Base-by-base conservation (phyloP, 2,329 filamentous ascomycete genomes). In the Aspergillus carbonarius region DNA sequence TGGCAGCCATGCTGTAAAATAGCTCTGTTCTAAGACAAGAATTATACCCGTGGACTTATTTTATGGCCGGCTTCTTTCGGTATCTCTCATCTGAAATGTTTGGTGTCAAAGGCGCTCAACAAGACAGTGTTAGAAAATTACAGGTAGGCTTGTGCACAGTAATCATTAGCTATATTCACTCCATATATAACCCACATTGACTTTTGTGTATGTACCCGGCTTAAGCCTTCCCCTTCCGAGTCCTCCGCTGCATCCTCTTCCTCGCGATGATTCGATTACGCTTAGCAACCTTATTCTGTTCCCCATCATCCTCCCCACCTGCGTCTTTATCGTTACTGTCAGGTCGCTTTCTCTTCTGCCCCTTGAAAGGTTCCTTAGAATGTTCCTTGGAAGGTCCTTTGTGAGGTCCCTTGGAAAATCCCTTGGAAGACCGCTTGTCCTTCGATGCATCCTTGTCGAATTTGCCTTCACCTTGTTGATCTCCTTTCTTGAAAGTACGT, bases 221-320 rank as follows among this genome's bases (percentile, higher is more conserved):
- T 32, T 57, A 70, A 46, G 65, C 65, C 62, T 72, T 74, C 47
- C 73, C 70, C 61, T 88, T 89, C 75, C 89, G 89, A 59, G 74
- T 71, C 63, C 79, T 81, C 55, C 92, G 85, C 81, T 89, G 84
- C 79, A 89, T 85, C 62, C 92, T 83, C 81, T 96, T 97, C 75
- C 91, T 88, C 50, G 87, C 88, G 74, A 96, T 96, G 70, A 97
- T 90, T 70, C 87, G 88, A 69, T 92, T 90, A 62, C 85, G 78
- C 71, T 83, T 85, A 25, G 84, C 83, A 55, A 85, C 78, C 61
- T 81, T 83, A 67, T 87, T 83, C 50, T 80, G 76, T 34, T 79
- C 75, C 34, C 76, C 74, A 15, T 73, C 49, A n/a, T 68, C 67
- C 7, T 65, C 60, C 23, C 60, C 67, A 18, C 65, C 66, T 25